Conservation (phyloP, 2,329 filamentous ascomycete species). For the Claviceps purpurea region DNA sequence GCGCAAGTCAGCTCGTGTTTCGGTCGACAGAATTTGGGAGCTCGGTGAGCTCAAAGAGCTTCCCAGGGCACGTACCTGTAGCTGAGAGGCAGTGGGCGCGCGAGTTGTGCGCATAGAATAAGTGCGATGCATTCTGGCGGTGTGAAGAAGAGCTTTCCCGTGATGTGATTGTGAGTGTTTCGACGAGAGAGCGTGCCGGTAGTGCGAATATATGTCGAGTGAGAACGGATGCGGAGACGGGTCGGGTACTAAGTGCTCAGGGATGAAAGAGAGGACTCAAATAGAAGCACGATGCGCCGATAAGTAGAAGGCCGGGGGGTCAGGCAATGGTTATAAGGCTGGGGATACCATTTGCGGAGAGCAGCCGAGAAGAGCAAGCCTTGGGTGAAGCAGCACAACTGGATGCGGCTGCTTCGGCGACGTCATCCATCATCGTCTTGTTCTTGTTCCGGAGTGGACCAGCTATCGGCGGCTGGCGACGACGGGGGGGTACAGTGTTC, state of each 20-base stretch:
- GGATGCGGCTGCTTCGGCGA: conserved; percentile 5
- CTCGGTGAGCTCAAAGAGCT: background rate
- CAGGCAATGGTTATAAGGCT: conserved; percentile 8
- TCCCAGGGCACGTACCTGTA: conserved; percentile 32
- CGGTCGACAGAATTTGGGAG: background rate
- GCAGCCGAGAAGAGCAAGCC: background rate
- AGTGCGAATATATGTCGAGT: background rate
- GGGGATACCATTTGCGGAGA: conserved; percentile 3
- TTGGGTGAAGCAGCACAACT: too few species aligned
- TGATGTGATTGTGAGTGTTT: background rate
- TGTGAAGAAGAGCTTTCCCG: conserved; percentile 9
- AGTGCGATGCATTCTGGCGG: conserved; percentile 75
- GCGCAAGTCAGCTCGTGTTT: background rate
- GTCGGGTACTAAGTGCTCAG: background rate
- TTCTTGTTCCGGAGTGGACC: too few species aligned
- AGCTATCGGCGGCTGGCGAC: too few species aligned
- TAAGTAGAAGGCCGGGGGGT: background rate
- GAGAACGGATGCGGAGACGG: background rate
- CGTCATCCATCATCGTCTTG: conserved; percentile 8
- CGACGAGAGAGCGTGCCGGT: too few species aligned
- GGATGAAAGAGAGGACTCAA: background rate
- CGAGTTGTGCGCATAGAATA: conserved; percentile 98
- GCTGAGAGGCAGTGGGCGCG: conserved; percentile 80
- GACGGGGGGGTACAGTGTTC: too few species aligned
- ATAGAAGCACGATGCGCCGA: background rate